These are phyloP conservation scores for Xylariaceae sp. DNA, from an alignment of 2,329 filamentous ascomycete genomes.

Conservation along the genomic window DNA sequence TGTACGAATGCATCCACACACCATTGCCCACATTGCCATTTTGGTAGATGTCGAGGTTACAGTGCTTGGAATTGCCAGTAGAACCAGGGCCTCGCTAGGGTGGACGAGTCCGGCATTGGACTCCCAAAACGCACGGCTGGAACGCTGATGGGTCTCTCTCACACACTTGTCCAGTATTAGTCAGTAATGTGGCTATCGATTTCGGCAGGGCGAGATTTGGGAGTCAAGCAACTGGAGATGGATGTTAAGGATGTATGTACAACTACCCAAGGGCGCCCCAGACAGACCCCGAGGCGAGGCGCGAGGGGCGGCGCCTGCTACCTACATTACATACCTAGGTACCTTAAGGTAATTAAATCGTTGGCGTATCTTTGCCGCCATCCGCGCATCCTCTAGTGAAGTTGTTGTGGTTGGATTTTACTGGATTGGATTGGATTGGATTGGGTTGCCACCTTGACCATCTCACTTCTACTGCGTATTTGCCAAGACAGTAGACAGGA, in stretches of 20 bases:
- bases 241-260: too few species aligned
- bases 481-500: too few species aligned
- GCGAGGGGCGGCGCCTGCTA: constrained; percentile 16
- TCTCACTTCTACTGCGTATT: constrained; percentile 11
- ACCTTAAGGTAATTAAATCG: constrained; percentile 9
- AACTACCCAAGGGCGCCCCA: background rate
- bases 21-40: constrained; percentile 31
- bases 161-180: background rate
- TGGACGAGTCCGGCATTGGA: constrained; percentile 23
- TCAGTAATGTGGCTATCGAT: constrained; percentile 20
- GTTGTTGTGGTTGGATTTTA: background rate
- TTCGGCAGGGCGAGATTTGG: too few species aligned
- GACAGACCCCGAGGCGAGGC: constrained; percentile 3
- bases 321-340: too few species aligned
- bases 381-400: background rate
- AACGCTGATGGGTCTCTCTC: constrained; percentile 18
- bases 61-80: constrained; percentile 18
- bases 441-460: constrained; percentile 22
- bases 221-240: too few species aligned
- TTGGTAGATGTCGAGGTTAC: constrained; percentile 29
- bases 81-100: constrained; percentile 9
- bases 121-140: constrained; percentile 29
- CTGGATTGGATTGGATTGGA: background rate
- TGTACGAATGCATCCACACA: constrained; percentile 39
- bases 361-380: constrained; percentile 3